A percentile compares a stretch with the other conserved stretches of the same genome.
These are phyloP conservation scores for Friedmanniomyces endolithicus DNA, from an alignment of 495 filamentous ascomycete species.

Conservation along the genomic window DNA sequence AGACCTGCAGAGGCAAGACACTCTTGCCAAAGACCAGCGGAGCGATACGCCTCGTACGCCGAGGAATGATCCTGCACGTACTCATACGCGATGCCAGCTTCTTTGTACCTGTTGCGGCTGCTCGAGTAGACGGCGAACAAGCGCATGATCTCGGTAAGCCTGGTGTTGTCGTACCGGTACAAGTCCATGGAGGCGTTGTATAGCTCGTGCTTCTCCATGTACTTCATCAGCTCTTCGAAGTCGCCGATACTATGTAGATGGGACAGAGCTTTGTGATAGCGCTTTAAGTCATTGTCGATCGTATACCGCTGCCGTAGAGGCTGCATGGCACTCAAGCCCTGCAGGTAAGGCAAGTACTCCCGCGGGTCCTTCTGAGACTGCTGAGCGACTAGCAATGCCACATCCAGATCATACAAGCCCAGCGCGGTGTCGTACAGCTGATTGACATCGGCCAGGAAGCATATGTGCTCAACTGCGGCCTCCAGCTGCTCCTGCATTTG, in stretches of 20 bases:
- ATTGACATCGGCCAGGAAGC: conserved; percentile 89
- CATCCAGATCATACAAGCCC: conserved; percentile 80
- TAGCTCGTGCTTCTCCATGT: conserved; percentile 64
- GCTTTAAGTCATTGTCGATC: conserved; percentile 76
- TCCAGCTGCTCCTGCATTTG: conserved; percentile 50
- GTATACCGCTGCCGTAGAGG: conserved; percentile 57
- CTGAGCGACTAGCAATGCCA: conserved; percentile 81
- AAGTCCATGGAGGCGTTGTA: conserved; percentile 64
- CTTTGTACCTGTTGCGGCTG: conserved; percentile 59
- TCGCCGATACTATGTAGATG: conserved; percentile 55
- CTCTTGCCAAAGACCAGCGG: conserved; percentile 81
- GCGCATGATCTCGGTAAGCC: conserved; percentile 49
- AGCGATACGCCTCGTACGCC: conserved; percentile 67
- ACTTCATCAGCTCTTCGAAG: conserved; percentile 64
- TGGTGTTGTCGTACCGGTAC: conserved; percentile 66
- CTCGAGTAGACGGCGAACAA: conserved; percentile 71
- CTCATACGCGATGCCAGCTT: conserved; percentile 82
- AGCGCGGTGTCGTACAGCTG: conserved; percentile 83
- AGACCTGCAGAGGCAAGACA: conserved; percentile 65
- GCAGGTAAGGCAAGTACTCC: conserved; percentile 90
- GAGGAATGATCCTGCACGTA: conserved; percentile 58
- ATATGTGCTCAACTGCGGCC: conserved; percentile 85
- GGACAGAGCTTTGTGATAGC: conserved; percentile 60
- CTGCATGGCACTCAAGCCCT: conserved; percentile 64
- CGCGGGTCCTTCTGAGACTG: conserved; percentile 91